Base-by-base conservation (phyloP, 2,329 filamentous ascomycete species). In the Botrytis tulipae region DNA sequence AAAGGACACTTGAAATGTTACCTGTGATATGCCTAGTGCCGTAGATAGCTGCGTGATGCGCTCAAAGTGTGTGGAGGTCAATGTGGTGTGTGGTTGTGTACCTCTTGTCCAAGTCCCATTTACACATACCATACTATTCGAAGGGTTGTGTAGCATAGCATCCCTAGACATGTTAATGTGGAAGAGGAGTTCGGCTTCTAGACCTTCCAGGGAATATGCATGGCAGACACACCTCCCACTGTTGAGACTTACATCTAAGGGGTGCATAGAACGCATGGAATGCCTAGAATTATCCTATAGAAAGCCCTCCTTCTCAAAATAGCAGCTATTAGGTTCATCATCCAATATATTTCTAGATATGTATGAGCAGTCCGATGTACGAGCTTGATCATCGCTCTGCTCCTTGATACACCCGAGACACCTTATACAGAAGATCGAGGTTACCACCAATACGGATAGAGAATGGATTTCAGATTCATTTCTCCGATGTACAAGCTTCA, bases 181-280 rank as follows among this genome's bases (percentile, higher is more conserved):
- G 42, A 51, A 51, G 44, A 51, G 46, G 62, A 48, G 29, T 25
- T 37, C 8, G 35, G 66, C 37, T 69, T 69, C 66, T 69, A 44
- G 66, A 37, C 48, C 20, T 57, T 68, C 37, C 46, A 54, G 48
- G 46, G 65, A 7, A 42, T 22, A 32, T 57, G 66, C 66, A 66
- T 66, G 44, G 22, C 35, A 66, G 40, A 40, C n/a, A 51, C 8
- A 40, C 32, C 65, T 67, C 51, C 35, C 62, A 65, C 25, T n/a
- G 48, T 37, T 37, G 32, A 18, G 14, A 29, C 51, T 67, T 54
- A n/a, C 48, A n/a, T 67, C 63, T 40, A 54, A 35, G 44, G 46
- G 65, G 29, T 63, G 61, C 61, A 63, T 63, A 37, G 42, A 44
- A 46, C 44, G 63, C 63, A 66, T 66, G 29, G 63, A 66, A 66